Evolutionary conservation across 2,329 filamentous ascomycete genomes (phyloP), one percentile per base, ranked within the genome.

Genomic region (Pyrenophora teres): DNA sequence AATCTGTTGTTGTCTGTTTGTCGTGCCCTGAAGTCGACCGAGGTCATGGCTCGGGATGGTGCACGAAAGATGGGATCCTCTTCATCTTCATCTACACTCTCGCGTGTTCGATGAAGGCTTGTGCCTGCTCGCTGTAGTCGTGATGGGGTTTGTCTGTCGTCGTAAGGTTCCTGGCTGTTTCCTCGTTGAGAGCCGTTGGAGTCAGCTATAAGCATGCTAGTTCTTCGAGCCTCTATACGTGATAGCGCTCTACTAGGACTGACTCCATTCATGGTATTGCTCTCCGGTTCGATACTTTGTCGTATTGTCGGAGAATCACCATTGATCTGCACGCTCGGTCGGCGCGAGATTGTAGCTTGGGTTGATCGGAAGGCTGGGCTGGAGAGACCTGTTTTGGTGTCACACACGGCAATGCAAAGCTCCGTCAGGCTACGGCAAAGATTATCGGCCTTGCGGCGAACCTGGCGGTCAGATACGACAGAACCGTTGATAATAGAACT

Each of bases 401-500:
- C 77, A 57, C 75, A 78, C 12, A 99, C 78, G 0, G 92, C 89
- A 49, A 99, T 83, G 69, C 91, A 96, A 6, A 99, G 80, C 73
- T 99, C 94, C 0, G 93, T 97, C 59, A 99, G 77, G 67, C 89
- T 94, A 46, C 93, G 88, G 71, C 94, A 97, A 69, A 99, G 86
- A 67, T 89, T 92, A 69, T 99, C 93, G 23, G 91, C 90, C 74
- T 96, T 97, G 56, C 93, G 86, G 41, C 92, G 86, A 13, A 96
- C 80, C 69, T 96, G 90, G 43, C 94, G 85, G 70, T 99, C 93
- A 1, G 89, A 87, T 0, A 78, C 79, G 10, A 76, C 73, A 19
- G 77, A 74, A 25, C 87, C 84, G 51, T 87, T 82, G 43, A 81
- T 78, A 64, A 86, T 87, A 10, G 84, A 83, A 37, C 83, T 85